phyloP scores from a whole-genome alignment of 805 yeast genomes.

The Candida ipomoeae region DNA sequence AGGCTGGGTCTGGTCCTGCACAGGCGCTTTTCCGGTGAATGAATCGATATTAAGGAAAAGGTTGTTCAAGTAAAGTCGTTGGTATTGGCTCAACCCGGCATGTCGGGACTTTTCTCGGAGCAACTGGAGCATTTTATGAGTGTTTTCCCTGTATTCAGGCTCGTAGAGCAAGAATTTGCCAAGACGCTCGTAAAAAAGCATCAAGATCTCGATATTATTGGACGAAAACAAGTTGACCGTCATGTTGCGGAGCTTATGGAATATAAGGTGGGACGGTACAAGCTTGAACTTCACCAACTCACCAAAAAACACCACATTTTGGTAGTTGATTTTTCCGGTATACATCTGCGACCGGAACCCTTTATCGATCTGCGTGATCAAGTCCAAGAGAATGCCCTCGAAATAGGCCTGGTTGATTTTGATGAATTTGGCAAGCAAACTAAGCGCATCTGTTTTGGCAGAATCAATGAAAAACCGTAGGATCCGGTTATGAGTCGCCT shows the following conservation, averaged over 20 bases:
- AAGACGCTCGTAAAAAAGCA: constrained; percentile 67
- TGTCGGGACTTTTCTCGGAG: constrained; percentile 49
- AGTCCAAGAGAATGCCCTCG: constrained; percentile 47
- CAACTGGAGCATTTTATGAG: constrained; percentile 59
- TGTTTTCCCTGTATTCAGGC: constrained; percentile 53
- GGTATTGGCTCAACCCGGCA: constrained; percentile 47
- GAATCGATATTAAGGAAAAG: constrained; percentile 55
- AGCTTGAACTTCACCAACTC: constrained; percentile 76
- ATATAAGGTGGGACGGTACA: constrained; percentile 64
- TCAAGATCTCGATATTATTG: constrained; percentile 63
- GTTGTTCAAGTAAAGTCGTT: constrained; percentile 55
- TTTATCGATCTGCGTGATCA: constrained; percentile 52
- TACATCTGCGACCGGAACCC: constrained; percentile 57
- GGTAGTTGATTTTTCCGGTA: constrained; percentile 50
- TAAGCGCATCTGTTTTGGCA: constrained; percentile 42
- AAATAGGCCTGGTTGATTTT: constrained; percentile 52
- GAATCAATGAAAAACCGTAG: constrained; percentile 49
- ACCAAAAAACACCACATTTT: constrained; percentile 57
- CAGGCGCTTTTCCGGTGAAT: constrained; percentile 9
- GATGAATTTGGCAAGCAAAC: constrained; percentile 61
- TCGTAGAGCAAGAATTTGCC: constrained; percentile 61
- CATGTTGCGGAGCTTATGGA: constrained; percentile 66
- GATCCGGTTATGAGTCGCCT: constrained; percentile 64
- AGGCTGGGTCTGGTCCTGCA: background rate
- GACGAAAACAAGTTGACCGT: constrained; percentile 48